A percentile compares a stretch with the other conserved stretches of the same genome.
phyloP scores from a whole-genome alignment of 495 filamentous ascomycete genomes.

The Evansstolkia leycettana region DNA sequence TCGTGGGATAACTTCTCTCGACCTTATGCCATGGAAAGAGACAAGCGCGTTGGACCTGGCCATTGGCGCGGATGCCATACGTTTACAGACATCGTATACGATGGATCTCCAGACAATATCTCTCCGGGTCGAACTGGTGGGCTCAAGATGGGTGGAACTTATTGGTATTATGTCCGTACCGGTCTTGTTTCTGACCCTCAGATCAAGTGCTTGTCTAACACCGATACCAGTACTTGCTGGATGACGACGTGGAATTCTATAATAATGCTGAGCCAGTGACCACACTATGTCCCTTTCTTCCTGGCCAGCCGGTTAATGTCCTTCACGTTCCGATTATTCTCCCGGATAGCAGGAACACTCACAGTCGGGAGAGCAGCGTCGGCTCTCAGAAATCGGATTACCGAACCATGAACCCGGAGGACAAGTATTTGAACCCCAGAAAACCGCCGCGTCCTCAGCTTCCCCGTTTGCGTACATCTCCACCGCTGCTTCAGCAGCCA shows the following conservation, averaged over 20 bases:
- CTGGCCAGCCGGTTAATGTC: constrained; percentile 75
- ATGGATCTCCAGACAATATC: constrained; percentile 47
- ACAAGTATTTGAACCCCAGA: constrained; percentile 60
- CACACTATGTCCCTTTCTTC: constrained; percentile 70
- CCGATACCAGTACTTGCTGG: constrained; percentile 56
- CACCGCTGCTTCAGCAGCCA: constrained; percentile 30
- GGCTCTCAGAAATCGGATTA: constrained; percentile 33
- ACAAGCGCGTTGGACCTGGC: constrained; percentile 52
- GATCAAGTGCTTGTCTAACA: background rate
- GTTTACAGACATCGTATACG: constrained; percentile 73
- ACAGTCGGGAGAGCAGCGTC: constrained; percentile 23
- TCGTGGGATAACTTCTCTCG: constrained; percentile 89
- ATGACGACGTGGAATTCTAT: constrained; percentile 61
- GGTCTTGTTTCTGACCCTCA: background rate
- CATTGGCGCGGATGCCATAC: constrained; percentile 78
- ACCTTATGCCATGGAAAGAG: constrained; percentile 66
- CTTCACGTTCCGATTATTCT: constrained; percentile 65
- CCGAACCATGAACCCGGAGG: constrained; percentile 65
- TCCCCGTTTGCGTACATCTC: constrained; percentile 43
- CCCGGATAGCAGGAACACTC: constrained; percentile 28
- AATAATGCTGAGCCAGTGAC: constrained; percentile 60
- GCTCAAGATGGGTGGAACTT: constrained; percentile 82
- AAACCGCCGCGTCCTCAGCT: constrained; percentile 42
- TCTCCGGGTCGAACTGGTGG: constrained; percentile 56
- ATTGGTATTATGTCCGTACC: constrained; percentile 79